Percentiles rank a stretch among this genome's conserved stretches.
phyloP scores from a whole-genome alignment of 352 stramenopile species.

The Phytophthora hibernalis region DNA sequence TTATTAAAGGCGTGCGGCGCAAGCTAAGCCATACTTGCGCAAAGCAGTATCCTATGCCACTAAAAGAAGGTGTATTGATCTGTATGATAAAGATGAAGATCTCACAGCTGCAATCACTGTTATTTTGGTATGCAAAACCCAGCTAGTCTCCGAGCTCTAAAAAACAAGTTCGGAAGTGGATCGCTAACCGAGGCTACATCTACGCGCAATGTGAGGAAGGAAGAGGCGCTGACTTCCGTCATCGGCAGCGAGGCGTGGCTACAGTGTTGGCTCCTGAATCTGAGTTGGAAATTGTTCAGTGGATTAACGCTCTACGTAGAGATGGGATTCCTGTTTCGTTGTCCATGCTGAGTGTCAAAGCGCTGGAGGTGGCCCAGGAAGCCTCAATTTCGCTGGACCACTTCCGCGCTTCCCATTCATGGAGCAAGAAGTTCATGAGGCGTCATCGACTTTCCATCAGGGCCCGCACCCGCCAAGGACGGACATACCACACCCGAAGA shows the following conservation, averaged over 20 bases:
- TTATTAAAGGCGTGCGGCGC: background rate
- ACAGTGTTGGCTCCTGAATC: background rate
- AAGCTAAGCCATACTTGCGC: background rate
- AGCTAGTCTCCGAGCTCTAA: background rate
- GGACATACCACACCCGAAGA: constrained; percentile 1
- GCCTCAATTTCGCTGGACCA: background rate
- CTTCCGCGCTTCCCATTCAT: background rate
- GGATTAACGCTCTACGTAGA: background rate
- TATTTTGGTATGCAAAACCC: background rate
- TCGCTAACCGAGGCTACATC: background rate
- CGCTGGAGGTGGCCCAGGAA: background rate
- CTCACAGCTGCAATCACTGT: background rate
- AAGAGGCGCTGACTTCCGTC: background rate
- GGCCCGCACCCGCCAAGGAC: constrained; percentile 2
- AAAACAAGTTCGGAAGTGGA: constrained; percentile 2
- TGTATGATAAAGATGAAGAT: background rate
- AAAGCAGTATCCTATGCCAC: background rate
- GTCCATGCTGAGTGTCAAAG: background rate
- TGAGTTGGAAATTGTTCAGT: constrained; percentile 1
- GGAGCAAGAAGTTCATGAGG: background rate
- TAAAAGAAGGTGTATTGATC: background rate
- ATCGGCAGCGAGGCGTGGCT: background rate
- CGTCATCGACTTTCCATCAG: background rate
- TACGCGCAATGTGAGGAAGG: background rate
- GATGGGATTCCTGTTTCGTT: background rate